A percentile compares a stretch with the other conserved stretches of the same genome.
phyloP scores from a whole-genome alignment of 2,329 filamentous ascomycete species.

The Orbilia quercus region DNA sequence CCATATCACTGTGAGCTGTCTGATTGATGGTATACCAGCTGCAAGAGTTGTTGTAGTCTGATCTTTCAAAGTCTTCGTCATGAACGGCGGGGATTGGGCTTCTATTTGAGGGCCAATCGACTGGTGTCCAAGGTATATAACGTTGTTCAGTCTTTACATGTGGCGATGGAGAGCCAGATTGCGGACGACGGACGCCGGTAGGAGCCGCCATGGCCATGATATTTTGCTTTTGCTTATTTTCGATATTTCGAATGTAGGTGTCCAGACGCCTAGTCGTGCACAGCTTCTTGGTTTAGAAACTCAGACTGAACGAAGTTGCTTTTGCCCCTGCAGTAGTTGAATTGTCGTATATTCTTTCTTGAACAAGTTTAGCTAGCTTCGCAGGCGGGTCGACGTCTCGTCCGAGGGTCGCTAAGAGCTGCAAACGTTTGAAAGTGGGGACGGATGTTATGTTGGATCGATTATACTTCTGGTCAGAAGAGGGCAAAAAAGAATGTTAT shows the following conservation, averaged over 20 bases:
- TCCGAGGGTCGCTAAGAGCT: constrained; percentile 33
- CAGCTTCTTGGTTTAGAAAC: constrained; percentile 42
- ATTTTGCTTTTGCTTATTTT: constrained; percentile 48
- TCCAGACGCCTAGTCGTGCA: constrained; percentile 30
- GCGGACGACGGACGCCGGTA: constrained; percentile 23
- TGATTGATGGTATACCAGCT: constrained; percentile 49
- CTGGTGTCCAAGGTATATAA: constrained; percentile 50
- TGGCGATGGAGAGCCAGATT: constrained; percentile 41
- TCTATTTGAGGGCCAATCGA: constrained; percentile 54
- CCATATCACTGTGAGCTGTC: constrained; percentile 48
- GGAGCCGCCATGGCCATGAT: constrained; percentile 37
- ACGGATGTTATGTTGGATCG: constrained; percentile 42
- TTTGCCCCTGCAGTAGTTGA: constrained; percentile 37
- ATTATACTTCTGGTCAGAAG: constrained; percentile 26
- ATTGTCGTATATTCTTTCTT: constrained; percentile 19
- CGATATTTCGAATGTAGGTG: constrained; percentile 1
- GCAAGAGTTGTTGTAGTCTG: constrained; percentile 51
- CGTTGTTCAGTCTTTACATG: constrained; percentile 29
- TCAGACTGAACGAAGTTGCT: constrained; percentile 24
- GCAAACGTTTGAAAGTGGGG: constrained; percentile 43
- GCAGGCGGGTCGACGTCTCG: constrained; percentile 25
- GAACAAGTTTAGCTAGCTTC: constrained; percentile 26
- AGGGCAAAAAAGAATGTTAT: constrained; percentile 42
- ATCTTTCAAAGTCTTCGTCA: constrained; percentile 39
- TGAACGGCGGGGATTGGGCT: constrained; percentile 39